Evolutionary conservation across 2,329 filamentous ascomycete genomes (phyloP).

Genomic region (Alternaria novae-zelandiae): DNA sequence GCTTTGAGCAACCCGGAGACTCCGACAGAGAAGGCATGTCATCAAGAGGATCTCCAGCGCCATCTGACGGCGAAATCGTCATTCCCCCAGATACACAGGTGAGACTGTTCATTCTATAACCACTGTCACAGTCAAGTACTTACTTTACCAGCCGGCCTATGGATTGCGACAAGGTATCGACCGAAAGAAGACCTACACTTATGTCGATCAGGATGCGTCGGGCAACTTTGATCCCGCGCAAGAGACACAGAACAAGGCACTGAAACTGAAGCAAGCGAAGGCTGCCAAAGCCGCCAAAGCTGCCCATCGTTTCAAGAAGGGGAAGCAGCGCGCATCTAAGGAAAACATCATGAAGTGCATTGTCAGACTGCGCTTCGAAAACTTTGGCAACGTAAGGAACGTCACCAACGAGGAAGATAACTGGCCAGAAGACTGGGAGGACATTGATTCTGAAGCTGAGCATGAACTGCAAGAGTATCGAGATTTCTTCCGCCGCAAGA

Average conservation of each 20-base stretch:
- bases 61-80: slow-evolving; percentile 15
- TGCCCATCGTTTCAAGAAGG: slow-evolving; percentile 13
- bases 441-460: slow-evolving; percentile 25
- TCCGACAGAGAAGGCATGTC: slow-evolving; percentile 11
- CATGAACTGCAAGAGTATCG: slow-evolving; percentile 12
- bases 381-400: slow-evolving; percentile 28
- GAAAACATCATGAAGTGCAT: slow-evolving; percentile 24
- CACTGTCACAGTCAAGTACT: not conserved
- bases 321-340: not conserved
- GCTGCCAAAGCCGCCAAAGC: slow-evolving; percentile 17
- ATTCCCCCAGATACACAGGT: slow-evolving; percentile 20
- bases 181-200: slow-evolving; percentile 27
- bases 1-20: slow-evolving; percentile 6
- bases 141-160: slow-evolving; percentile 22
- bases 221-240: slow-evolving; percentile 45
- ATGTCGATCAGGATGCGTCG: slow-evolving; percentile 47
- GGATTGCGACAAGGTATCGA: slow-evolving; percentile 33
- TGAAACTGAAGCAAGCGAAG: slow-evolving; percentile 14
- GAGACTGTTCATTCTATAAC: not conserved
- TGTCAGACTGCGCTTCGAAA: slow-evolving; percentile 19
- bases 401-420: slow-evolving; percentile 31
- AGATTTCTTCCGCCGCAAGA: slow-evolving; percentile 14
- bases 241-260: slow-evolving; percentile 13
- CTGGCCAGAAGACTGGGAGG: slow-evolving; percentile 36
- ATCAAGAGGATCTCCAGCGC: slow-evolving; percentile 9